Evolutionary conservation across 2,329 filamentous ascomycete genomes (phyloP), one percentile per base, ranked within the genome.

Genomic region (Didymella keratinophila): DNA sequence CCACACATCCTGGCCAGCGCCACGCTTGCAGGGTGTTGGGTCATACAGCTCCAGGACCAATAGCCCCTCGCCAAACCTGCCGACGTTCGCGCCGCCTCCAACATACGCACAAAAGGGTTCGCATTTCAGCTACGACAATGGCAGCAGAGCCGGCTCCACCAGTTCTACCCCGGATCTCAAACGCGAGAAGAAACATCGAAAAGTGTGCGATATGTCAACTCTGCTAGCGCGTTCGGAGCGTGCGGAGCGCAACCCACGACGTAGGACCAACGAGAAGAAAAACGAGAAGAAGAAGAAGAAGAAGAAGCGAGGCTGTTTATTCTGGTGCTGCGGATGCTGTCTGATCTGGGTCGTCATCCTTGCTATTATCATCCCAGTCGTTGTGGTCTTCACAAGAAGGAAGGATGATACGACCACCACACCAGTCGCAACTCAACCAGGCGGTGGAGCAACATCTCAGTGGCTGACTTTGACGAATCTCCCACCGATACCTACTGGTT

Each of bases 401-500:
- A 80, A 52, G 79, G 76, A 62, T 78, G 78, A 63, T 71, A 77
- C 64, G 25, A 63, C 62, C 28, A 54, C 61, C 11, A 53, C 46
- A 23, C 64, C 48, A 36, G 52, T 48, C 14, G 23, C 46, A n/a
- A 56, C 37, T 46, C 63, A 66, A 18, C 63, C 67, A 14, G 62
- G 60, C 25, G 56, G 60, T 32, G 62, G 55, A 25, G 50, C 65
- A 34, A 53, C 60, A 4, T 52, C 84, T 2, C 78, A 83, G 47
- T 97, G 92, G 89, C 82, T 97, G 56, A 97, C 96, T 71, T 75
- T 96, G 61, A 96, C 93, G 1, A 87, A 88, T 49, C 97, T 91
- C 66, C 93, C 93, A 18, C 89, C 93, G 0, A 91, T 97, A 70
- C 92, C 91, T 1, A 94, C 91, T 0, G 94, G 93, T 0, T 84